Conservation (phyloP, 2,329 filamentous ascomycete species). For the Orbilia ellipsospora region DNA sequence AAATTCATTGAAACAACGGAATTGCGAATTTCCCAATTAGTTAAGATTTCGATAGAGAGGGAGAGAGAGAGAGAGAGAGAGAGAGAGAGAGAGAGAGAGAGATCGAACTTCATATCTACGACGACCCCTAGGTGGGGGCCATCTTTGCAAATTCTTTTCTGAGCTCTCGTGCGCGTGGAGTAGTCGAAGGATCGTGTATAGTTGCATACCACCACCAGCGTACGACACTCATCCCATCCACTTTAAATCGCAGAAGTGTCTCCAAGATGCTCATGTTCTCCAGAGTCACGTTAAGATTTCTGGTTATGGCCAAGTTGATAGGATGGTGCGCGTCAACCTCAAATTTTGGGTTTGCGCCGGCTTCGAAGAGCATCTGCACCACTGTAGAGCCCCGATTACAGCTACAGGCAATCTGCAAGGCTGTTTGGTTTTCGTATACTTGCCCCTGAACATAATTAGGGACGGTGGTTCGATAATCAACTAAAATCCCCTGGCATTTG, state of each 20-base stretch:
- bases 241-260: background rate
- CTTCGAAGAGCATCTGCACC: background rate
- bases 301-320: background rate
- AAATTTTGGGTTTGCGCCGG: background rate
- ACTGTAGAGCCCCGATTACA: constrained; percentile 1
- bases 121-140: too few species aligned
- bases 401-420: constrained; percentile 1
- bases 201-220: background rate
- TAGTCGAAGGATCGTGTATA: too few species aligned
- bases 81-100: too few species aligned
- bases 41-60: too few species aligned
- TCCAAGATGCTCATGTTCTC: constrained; percentile 2
- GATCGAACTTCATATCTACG: too few species aligned
- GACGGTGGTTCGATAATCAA: background rate
- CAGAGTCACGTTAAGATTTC: background rate
- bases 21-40: too few species aligned
- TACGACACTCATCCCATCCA: background rate
- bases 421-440: background rate
- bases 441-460: too few species aligned
- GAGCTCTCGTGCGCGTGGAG: too few species aligned
- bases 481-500: background rate
- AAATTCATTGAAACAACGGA: too few species aligned
- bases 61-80: too few species aligned
- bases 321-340: background rate
- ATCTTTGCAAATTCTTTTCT: too few species aligned